Evolutionary conservation across 192 early-diverging fungal species (phyloP).

Genomic region (Podila clonocystis): DNA sequence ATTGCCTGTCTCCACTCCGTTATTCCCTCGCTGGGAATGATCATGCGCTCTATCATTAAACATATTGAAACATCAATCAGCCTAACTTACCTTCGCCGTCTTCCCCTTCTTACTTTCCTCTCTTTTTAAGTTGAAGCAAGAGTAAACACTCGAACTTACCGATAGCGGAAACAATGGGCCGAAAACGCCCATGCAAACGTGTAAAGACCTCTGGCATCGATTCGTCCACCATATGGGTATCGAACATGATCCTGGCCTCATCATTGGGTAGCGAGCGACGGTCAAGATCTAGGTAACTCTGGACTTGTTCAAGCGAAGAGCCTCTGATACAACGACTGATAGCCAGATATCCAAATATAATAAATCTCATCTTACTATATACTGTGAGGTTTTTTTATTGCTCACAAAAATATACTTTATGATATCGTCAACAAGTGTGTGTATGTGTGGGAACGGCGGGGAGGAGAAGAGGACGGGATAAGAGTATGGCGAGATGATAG

Average conservation of each 20-base stretch:
- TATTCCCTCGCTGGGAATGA: background rate
- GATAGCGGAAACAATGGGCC: conserved; percentile 24
- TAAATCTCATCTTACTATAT: too few species aligned
- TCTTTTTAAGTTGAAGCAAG: too few species aligned
- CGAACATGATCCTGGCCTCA: conserved; percentile 10
- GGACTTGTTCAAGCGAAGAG: conserved; percentile 29
- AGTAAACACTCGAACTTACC: too few species aligned
- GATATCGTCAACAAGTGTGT: too few species aligned
- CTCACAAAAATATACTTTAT: too few species aligned
- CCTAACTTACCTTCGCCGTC: background rate
- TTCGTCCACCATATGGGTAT: conserved; percentile 5
- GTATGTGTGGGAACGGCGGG: too few species aligned
- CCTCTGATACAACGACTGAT: too few species aligned
- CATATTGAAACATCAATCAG: background rate
- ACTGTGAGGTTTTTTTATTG: too few species aligned
- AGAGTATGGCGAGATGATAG: too few species aligned
- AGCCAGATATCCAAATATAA: too few species aligned
- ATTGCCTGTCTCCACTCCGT: conserved; percentile 12
- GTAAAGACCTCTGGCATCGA: conserved; percentile 16
- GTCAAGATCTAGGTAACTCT: conserved; percentile 19
- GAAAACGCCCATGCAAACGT: conserved; percentile 22
- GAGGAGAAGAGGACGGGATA: too few species aligned
- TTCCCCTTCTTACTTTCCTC: too few species aligned
- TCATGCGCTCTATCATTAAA: conserved; percentile 27
- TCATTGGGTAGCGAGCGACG: conserved; percentile 19